These are phyloP conservation scores for Pseudonitzschia pungens DNA, from an alignment of 108 stramenopile genomes.

Conservation along the genomic window DNA sequence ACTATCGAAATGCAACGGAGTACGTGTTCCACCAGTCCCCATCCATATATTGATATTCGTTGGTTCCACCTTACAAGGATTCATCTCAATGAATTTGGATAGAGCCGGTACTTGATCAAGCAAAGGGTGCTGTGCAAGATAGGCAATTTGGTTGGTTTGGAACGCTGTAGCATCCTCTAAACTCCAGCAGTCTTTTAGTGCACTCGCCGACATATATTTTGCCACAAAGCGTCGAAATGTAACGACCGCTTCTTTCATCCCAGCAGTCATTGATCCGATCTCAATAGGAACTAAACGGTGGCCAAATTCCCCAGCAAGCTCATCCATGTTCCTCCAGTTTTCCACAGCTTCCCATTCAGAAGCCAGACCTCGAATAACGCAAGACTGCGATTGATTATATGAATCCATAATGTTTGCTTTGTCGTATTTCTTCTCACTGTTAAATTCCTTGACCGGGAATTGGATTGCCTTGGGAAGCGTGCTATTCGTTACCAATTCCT, in stretches of 20 bases:
- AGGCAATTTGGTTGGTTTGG: constrained; percentile 28
- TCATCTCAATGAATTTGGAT: constrained; percentile 30
- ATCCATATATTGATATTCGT: constrained; percentile 58
- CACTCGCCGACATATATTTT: constrained; percentile 32
- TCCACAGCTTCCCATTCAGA: constrained; percentile 36
- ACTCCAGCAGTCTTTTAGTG: constrained; percentile 28
- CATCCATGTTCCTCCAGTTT: constrained; percentile 51
- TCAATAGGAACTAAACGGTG: constrained; percentile 64
- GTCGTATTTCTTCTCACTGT: background rate
- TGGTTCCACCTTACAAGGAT: constrained; percentile 39
- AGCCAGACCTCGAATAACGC: constrained; percentile 47
- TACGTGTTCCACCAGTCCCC: constrained; percentile 68
- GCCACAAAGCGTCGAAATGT: constrained; percentile 41
- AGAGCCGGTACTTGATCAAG: constrained; percentile 57
- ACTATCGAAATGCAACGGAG: constrained; percentile 73
- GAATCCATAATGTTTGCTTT: background rate
- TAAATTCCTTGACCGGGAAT: constrained; percentile 27
- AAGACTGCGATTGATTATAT: constrained; percentile 19
- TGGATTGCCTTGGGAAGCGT: constrained; percentile 30
- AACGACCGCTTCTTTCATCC: constrained; percentile 51
- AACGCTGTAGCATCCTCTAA: constrained; percentile 37
- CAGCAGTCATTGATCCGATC: constrained; percentile 45
- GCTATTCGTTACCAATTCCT: background rate
- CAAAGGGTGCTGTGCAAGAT: constrained; percentile 63
- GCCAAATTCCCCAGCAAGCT: constrained; percentile 32